Evolutionary conservation across 129 eudicot genomes (phyloP).

Genomic region (Tagetes patula): DNA sequence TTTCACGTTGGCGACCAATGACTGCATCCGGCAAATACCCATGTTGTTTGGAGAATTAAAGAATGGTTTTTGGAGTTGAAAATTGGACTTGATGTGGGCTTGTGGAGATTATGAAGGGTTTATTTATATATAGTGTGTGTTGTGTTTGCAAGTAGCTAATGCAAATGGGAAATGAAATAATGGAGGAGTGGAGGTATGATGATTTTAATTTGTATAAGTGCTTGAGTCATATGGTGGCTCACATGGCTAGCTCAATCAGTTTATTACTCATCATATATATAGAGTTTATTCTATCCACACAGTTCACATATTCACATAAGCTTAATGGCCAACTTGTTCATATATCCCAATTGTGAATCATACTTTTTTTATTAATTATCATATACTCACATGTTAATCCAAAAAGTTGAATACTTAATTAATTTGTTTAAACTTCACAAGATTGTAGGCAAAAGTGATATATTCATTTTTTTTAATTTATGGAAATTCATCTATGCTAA

Average conservation of each 20-base stretch:
- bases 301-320: neutral
- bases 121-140: constrained; percentile 20
- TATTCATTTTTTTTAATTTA: too few relatives aligned
- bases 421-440: too few relatives aligned
- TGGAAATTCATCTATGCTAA: too few relatives aligned
- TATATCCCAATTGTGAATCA: too few relatives aligned
- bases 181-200: constrained; percentile 13
- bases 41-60: neutral
- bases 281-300: constrained; percentile 25
- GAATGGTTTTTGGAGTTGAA: neutral
- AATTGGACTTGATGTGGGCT: neutral
- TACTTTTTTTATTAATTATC: too few relatives aligned
- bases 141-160: constrained; percentile 20
- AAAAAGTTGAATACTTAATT: too few relatives aligned
- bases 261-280: neutral
- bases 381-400: too few relatives aligned
- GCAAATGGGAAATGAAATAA: constrained; percentile 21
- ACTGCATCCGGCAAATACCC: constrained; percentile 22
- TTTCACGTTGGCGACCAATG: constrained; percentile 26
- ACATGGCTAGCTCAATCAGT: neutral
- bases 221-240: neutral
- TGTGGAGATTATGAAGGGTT: neutral
- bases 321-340: neutral
- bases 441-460: too few relatives aligned
- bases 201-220: constrained; percentile 15